phyloP scores from a whole-genome alignment of 2,329 filamentous ascomycete genomes.

The Xylariaceae sp. region DNA sequence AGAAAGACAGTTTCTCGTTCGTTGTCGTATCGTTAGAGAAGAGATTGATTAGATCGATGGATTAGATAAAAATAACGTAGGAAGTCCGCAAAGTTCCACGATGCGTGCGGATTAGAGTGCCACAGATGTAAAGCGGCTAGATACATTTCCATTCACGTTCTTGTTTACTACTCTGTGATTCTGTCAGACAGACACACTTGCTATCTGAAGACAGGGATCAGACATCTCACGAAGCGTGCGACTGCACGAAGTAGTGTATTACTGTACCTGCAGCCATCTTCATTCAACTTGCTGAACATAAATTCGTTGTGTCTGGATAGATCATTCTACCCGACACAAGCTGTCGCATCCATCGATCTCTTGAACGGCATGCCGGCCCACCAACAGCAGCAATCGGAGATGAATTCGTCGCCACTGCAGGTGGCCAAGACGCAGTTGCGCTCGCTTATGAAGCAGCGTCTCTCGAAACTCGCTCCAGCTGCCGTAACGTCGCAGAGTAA shows the following conservation, averaged over 20 bases:
- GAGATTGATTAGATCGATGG: slow-evolving; percentile 29
- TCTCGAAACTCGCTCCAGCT: slow-evolving; percentile 58
- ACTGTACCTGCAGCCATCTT: neutral
- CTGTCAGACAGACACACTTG: neutral
- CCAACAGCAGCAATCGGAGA: slow-evolving; percentile 24
- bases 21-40: neutral
- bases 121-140: slow-evolving; percentile 15
- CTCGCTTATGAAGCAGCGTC: slow-evolving; percentile 59
- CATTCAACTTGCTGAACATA: too few relatives aligned
- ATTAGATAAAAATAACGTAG: slow-evolving; percentile 27
- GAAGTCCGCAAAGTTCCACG: slow-evolving; percentile 8
- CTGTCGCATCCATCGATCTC: neutral
- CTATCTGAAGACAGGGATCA: neutral
- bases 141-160: neutral
- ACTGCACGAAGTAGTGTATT: neutral
- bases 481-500: slow-evolving; percentile 65
- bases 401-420: slow-evolving; percentile 43
- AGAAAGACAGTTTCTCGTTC: too few relatives aligned
- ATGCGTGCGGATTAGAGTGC: neutral
- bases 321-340: too few relatives aligned
- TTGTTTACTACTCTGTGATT: neutral
- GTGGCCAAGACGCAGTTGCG: slow-evolving; percentile 73
- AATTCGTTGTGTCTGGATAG: too few relatives aligned
- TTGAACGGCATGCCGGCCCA: slow-evolving; percentile 19
- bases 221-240: neutral